Evolutionary conservation across 129 eudicot species (phyloP).

Genomic region (Deinandra increscens): DNA sequence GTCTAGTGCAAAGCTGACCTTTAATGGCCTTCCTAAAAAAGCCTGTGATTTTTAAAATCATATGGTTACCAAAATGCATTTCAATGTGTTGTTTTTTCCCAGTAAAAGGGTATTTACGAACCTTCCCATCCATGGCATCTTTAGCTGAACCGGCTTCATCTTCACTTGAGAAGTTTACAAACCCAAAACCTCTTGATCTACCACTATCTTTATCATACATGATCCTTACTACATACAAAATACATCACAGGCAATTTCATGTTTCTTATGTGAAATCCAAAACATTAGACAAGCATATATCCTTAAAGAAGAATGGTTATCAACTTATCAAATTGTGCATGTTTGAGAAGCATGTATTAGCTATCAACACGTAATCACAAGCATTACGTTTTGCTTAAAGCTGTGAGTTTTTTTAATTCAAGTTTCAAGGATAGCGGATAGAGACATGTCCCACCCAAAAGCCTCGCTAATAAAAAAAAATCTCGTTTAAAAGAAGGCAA

Average conservation of each 20-base stretch:
- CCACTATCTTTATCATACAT: slow-evolving; percentile 72
- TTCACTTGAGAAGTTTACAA: slow-evolving; percentile 56
- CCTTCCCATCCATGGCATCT: slow-evolving; percentile 90
- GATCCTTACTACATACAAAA: slow-evolving; percentile 57
- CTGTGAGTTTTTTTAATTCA: background rate
- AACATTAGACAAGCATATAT: background rate
- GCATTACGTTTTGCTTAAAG: background rate
- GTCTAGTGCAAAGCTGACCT: slow-evolving; percentile 61
- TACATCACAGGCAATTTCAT: slow-evolving; percentile 6
- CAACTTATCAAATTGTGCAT: background rate
- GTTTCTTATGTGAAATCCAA: background rate
- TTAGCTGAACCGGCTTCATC: slow-evolving; percentile 68
- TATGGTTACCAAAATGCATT: background rate
- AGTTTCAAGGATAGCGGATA: background rate
- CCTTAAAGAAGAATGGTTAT: background rate
- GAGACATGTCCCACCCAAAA: background rate
- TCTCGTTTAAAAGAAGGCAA: background rate
- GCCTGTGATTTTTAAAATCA: slow-evolving; percentile 39
- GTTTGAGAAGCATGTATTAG: slow-evolving; percentile 1
- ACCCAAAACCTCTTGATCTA: slow-evolving; percentile 82
- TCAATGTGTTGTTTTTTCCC: background rate
- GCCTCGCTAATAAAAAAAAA: no score
- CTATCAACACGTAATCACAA: background rate
- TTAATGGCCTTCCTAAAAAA: slow-evolving; percentile 61
- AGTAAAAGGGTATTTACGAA: slow-evolving; percentile 7